Conservation (phyloP, 768 basidiomycete genomes). For the Rhizopogon vulgaris region DNA sequence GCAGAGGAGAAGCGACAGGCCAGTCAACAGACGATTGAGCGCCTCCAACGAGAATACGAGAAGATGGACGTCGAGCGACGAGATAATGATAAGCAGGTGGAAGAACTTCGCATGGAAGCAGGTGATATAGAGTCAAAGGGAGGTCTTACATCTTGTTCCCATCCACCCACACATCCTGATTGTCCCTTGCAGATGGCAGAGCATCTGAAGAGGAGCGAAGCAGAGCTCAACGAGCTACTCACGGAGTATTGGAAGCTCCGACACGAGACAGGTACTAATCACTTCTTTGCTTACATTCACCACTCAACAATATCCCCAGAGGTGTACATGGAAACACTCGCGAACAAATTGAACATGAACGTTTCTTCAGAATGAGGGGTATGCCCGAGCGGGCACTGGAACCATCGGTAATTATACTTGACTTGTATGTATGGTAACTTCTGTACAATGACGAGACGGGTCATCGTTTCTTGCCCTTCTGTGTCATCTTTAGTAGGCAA, state of each 20-base stretch:
- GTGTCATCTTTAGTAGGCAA: slow-evolving; percentile 38
- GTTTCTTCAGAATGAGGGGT: slow-evolving; percentile 23
- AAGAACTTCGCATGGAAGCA: slow-evolving; percentile 68
- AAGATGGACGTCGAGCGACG: slow-evolving; percentile 70
- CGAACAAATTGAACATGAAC: slow-evolving; percentile 70
- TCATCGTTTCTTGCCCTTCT: slow-evolving; percentile 27
- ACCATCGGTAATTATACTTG: not conserved
- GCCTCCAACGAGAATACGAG: slow-evolving; percentile 73
- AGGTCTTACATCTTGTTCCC: not conserved
- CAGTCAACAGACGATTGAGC: slow-evolving; percentile 69
- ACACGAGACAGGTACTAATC: slow-evolving; percentile 59
- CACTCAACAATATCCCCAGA: slow-evolving; percentile 35
- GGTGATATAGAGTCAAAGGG: slow-evolving; percentile 66
- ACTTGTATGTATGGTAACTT: not conserved
- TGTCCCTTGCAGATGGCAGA: slow-evolving; percentile 56
- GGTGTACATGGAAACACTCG: slow-evolving; percentile 82
- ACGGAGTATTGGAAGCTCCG: slow-evolving; percentile 79
- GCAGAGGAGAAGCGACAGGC: slow-evolving; percentile 73
- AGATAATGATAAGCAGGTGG: slow-evolving; percentile 74
- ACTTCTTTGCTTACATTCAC: not conserved
- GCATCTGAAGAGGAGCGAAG: slow-evolving; percentile 67
- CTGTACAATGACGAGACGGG: not conserved
- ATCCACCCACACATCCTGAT: not conserved
- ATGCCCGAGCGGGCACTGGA: not conserved
- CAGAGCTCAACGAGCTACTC: slow-evolving; percentile 75